Base-by-base conservation (phyloP, 2,329 filamentous ascomycete species). In the Penicillium janthinellum region DNA sequence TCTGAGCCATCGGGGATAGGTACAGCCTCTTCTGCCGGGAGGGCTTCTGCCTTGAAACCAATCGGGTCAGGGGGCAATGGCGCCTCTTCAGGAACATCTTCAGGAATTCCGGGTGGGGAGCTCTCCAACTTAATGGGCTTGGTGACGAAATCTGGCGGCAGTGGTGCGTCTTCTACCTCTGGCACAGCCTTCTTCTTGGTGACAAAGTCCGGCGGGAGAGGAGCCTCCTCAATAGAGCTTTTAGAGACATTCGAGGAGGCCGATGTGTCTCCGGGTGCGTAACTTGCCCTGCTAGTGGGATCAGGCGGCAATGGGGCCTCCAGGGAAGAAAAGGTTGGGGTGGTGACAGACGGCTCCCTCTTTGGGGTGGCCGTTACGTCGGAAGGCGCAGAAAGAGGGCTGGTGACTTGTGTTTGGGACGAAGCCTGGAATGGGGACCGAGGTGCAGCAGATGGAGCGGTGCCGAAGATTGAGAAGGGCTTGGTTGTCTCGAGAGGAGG, bases 261-360 rank as follows among this genome's bases (percentile, higher is more conserved):
- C 4, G 80, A 81, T n/a, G 79, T 81, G 59, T 82, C 80, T 5
- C 79, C 80, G 28, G 79, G 74, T 8, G 75, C 75, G 66, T 81
- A 82, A 12, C 65, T 73, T 39, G 72, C 73, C 66, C 76, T 80
- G 60, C 78, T 82, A n/a, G 78, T 79, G 5, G 80, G 64, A 42
- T 82, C 79, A 15, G 80, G 80, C 4, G 80, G 80, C 38, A 82
- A 67, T 10, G 80, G 80, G 10, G 73, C 61, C 61, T 78, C 75
- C 8, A 72, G 56, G 28, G 60, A 59, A 48, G 72, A 61, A 17
- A 72, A 67, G 28, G 73, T 57, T 39, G 76, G 70, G 10, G 73
- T 72, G 44, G 75, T 72, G 15, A 66, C 68, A 35, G 70, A 65
- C 20, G 64, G 66, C 51, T 76, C 74, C 58, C 70, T 69, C 56